These are phyloP conservation scores for Calycina herbarum DNA, from an alignment of 2,329 filamentous ascomycete genomes.

Conservation along the genomic window DNA sequence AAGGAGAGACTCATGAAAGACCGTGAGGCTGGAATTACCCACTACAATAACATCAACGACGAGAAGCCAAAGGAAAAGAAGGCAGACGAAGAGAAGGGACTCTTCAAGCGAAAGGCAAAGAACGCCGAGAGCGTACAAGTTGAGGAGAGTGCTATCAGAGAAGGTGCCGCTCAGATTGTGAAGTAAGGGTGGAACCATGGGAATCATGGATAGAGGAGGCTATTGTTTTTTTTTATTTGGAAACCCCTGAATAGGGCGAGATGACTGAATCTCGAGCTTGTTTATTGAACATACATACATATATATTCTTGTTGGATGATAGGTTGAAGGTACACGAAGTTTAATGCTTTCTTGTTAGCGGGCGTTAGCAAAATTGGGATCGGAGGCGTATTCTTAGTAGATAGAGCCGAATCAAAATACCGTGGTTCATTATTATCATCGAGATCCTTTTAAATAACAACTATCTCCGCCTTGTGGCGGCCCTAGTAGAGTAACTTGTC, in stretches of 20 bases:
- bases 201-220: slow-evolving; percentile 10
- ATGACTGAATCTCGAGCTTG: neutral
- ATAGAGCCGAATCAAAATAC: neutral
- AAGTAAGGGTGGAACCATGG: slow-evolving; percentile 14
- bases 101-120: slow-evolving; percentile 24
- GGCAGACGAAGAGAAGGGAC: slow-evolving; percentile 23
- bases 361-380: neutral
- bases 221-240: neutral
- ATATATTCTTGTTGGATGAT: neutral
- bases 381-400: neutral
- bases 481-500: no score
- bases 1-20: slow-evolving; percentile 51
- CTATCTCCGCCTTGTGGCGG: no score
- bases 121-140: neutral
- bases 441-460: no score
- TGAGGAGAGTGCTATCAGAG: slow-evolving; percentile 12
- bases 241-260: neutral
- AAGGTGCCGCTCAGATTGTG: slow-evolving; percentile 18
- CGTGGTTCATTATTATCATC: neutral
- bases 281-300: neutral
- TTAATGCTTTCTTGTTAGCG: slow-evolving; percentile 9
- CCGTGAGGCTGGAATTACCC: slow-evolving; percentile 54
- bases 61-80: slow-evolving; percentile 49
- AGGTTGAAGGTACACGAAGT: slow-evolving; percentile 2
- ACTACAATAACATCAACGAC: slow-evolving; percentile 58